Base-by-base conservation (phyloP, 2,329 filamentous ascomycete species). In the Daldinia sp. region DNA sequence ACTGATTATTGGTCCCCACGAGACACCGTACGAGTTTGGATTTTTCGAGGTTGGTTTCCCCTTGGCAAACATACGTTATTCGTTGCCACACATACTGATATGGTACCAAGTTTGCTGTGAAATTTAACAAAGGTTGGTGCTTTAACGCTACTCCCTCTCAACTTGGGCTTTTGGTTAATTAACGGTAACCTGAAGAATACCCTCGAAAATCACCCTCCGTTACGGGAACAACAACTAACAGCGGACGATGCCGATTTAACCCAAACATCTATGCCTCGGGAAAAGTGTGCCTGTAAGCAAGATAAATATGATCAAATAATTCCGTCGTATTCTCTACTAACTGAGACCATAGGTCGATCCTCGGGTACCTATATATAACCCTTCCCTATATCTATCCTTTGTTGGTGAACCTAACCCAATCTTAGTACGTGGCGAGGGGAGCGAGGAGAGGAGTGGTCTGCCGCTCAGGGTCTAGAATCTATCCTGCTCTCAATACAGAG, bases 401-500 rank as follows among this genome's bases (percentile, higher is more conserved):
- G 15, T 55, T 39, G 32, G 53, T 57, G 25, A 63, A 41, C 49
- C 56, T 69, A 67, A 61, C 30, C 30, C 23, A 41, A 56, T 53
- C 29, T 41, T 58, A 96, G 94, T 60, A 99, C 95, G 75, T 99
- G 95, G 95, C 86, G 91, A 50, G 94, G 94, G 25, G 90, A 97
- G 73, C 85, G 87, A 13, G 93, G 94, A 57, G 95, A 98, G 77
- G 89, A 97, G 76, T 99, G 95, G 95, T 97, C 94, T 13, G 93
- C 94, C 13, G 95, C 94, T 0, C 95, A 98, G 76, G 94, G 95
- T 5, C 82, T 99, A 1, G 95, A 98, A 76, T 98, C 94, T 0
- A 92, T 98, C 49, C 78, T 99, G 48, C 87, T 98, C 54, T 98
- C 94, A 4, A 97, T 99, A 59, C 95, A 99, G 77, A 97, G 94